phyloP scores from a whole-genome alignment of 2,329 filamentous ascomycete genomes.

The Hypomyces perniciosus region DNA sequence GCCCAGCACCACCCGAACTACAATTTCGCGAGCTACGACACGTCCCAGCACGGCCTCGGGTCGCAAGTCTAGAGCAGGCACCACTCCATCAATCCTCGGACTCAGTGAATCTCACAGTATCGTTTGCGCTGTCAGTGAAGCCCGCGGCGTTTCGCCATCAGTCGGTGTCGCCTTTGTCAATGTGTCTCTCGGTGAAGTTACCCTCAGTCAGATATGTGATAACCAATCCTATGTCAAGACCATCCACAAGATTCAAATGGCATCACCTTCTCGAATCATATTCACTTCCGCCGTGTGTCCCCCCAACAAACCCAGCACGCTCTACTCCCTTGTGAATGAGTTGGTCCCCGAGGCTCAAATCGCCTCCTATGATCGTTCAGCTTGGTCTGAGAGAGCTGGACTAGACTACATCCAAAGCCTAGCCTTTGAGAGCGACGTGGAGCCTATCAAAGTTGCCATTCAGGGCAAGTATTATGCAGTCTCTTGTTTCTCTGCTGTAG shows the following conservation, averaged over 20 bases:
- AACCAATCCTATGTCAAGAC: slow-evolving; percentile 88
- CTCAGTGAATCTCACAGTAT: slow-evolving; percentile 58
- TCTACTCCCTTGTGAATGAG: slow-evolving; percentile 68
- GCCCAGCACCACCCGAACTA: slow-evolving; percentile 15
- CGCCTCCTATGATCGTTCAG: slow-evolving; percentile 61
- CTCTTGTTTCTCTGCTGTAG: slow-evolving; percentile 78
- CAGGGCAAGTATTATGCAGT: slow-evolving; percentile 81
- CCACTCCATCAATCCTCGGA: slow-evolving; percentile 35
- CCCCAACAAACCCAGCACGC: slow-evolving; percentile 63
- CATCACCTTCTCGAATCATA: slow-evolving; percentile 72
- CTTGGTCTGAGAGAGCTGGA: slow-evolving; percentile 76
- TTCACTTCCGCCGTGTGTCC: slow-evolving; percentile 64
- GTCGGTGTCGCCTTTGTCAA: slow-evolving; percentile 87
- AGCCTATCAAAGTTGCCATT: slow-evolving; percentile 72
- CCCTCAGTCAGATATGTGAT: slow-evolving; percentile 87
- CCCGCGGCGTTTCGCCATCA: slow-evolving; percentile 76
- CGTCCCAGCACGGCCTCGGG: slow-evolving; percentile 38
- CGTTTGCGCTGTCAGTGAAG: slow-evolving; percentile 84
- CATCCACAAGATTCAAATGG: slow-evolving; percentile 77
- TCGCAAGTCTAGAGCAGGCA: slow-evolving; percentile 37
- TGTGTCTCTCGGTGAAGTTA: slow-evolving; percentile 73
- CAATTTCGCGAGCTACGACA: slow-evolving; percentile 18
- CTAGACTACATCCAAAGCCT: slow-evolving; percentile 72
- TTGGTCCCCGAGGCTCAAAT: slow-evolving; percentile 27
- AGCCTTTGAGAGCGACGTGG: slow-evolving; percentile 74